Conservation (phyloP, 2,329 filamentous ascomycete genomes). For the Botrytis deweyae region DNA sequence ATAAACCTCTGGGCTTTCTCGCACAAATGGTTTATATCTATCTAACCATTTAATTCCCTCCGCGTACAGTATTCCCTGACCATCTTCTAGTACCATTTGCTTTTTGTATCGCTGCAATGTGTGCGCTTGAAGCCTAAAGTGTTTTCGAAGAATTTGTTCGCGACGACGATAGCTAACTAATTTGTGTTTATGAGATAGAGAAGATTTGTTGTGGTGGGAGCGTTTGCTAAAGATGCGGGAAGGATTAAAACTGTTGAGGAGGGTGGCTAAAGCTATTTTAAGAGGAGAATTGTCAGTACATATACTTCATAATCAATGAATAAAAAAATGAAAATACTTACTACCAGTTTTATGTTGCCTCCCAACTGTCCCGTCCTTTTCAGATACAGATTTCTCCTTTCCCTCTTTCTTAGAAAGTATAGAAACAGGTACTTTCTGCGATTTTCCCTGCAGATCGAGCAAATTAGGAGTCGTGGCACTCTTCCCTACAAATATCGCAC, state of each 20-base stretch:
- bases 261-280: neutral
- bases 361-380: neutral
- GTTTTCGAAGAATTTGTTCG: neutral
- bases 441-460: neutral
- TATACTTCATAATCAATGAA: neutral
- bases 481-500: constrained; percentile 9
- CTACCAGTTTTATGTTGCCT: neutral
- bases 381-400: neutral
- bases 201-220: neutral
- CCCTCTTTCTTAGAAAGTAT: neutral
- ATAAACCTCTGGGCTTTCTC: neutral
- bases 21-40: neutral
- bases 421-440: neutral
- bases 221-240: neutral
- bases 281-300: neutral
- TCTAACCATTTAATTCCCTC: neutral
- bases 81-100: neutral
- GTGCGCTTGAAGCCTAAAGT: neutral
- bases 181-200: constrained; percentile 6
- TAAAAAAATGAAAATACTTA: neutral
- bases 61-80: neutral
- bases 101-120: neutral
- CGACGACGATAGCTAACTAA: neutral
- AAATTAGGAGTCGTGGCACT: neutral
- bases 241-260: neutral